A percentile compares a stretch with the other conserved stretches of the same genome.
phyloP scores from a whole-genome alignment of 169 alveolate genomes.

The Plasmodium ovale region DNA sequence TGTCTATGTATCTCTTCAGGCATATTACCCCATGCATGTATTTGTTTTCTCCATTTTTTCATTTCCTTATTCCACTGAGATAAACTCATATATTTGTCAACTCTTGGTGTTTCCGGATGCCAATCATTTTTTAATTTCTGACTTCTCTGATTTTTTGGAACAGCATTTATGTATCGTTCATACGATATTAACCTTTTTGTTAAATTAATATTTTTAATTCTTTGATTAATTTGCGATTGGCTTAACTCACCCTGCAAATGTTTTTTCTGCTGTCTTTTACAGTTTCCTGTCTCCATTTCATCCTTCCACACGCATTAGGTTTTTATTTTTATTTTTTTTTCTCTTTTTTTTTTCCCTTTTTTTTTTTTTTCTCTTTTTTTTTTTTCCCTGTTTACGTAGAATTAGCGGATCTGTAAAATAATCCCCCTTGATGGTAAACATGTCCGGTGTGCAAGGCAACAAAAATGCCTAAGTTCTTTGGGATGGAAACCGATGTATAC shows the following conservation, averaged over 20 bases:
- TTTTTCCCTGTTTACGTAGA: too few species aligned
- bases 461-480: too few species aligned
- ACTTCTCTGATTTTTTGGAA: constrained; percentile 80
- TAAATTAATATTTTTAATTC: constrained; percentile 82
- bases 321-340: not conserved
- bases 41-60: constrained; percentile 81
- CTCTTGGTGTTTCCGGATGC: constrained; percentile 85
- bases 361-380: constrained; percentile 22
- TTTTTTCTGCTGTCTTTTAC: not conserved
- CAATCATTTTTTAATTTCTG: constrained; percentile 75
- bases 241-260: constrained; percentile 18
- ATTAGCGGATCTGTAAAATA: too few species aligned
- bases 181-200: constrained; percentile 81
- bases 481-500: too few species aligned
- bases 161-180: constrained; percentile 78
- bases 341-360: not conserved
- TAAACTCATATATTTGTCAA: constrained; percentile 73
- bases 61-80: constrained; percentile 85
- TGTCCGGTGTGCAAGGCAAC: too few species aligned
- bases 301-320: not conserved
- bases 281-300: constrained; percentile 15
- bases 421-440: too few species aligned
- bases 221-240: constrained; percentile 49
- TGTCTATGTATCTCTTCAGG: constrained; percentile 36
- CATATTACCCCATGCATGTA: constrained; percentile 81